Conservation (phyloP, 306 rosid species). For the Corylus americana region DNA sequence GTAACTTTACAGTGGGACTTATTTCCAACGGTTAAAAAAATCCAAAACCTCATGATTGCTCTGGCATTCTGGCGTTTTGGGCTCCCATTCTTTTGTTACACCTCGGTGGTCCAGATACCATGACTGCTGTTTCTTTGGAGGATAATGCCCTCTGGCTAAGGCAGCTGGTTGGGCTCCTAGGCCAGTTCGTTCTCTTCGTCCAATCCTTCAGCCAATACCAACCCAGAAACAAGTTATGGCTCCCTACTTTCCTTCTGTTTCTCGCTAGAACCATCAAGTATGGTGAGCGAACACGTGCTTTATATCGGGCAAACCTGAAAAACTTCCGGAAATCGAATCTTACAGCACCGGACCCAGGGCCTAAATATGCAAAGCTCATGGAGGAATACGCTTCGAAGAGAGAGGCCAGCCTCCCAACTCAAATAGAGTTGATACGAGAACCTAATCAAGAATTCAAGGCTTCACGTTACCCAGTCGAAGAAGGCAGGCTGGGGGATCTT, state of each 20-base stretch:
- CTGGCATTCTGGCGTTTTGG: conserved; percentile 15
- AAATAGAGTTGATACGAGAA: neutral
- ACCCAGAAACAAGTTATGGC: conserved; percentile 6
- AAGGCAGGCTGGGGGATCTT: neutral
- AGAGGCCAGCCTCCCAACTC: conserved; percentile 9
- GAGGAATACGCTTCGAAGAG: conserved; percentile 17
- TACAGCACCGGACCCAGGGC: conserved; percentile 29
- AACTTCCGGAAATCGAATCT: conserved; percentile 28
- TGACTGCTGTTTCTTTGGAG: conserved; percentile 40
- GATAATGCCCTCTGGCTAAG: conserved; percentile 44
- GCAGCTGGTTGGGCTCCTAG: conserved; percentile 25
- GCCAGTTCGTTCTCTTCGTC: conserved; percentile 30
- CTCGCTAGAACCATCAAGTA: conserved; percentile 37
- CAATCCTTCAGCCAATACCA: conserved; percentile 14
- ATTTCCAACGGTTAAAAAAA: neutral
- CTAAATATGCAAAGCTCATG: conserved; percentile 38
- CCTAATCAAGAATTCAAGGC: neutral
- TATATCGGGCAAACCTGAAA: conserved; percentile 28
- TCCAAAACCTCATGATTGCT: neutral
- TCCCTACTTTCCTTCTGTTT: conserved; percentile 26
- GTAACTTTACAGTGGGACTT: conserved; percentile 12
- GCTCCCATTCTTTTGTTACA: conserved; percentile 28
- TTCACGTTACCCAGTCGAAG: too few relatives aligned
- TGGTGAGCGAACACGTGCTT: conserved; percentile 28
- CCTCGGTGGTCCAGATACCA: conserved; percentile 29